A percentile compares a stretch with the other conserved stretches of the same genome.
Evolutionary conservation across 257 asterid species (phyloP).

Genomic region (Solanum okadae): DNA sequence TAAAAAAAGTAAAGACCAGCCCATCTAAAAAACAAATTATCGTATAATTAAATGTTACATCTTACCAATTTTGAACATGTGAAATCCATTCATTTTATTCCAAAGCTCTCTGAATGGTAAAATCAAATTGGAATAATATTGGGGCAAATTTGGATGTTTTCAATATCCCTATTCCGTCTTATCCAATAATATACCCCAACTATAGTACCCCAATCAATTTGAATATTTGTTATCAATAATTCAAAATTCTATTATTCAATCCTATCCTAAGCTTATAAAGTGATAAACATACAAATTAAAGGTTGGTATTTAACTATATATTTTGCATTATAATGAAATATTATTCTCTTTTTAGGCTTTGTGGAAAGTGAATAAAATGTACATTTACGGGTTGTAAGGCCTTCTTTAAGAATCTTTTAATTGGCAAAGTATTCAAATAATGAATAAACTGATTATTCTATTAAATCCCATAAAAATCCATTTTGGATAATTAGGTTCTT

Average conservation of each 20-base stretch:
- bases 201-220: background rate
- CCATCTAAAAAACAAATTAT: too few species aligned
- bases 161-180: constrained; percentile 13
- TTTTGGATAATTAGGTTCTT: constrained; percentile 7
- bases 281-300: constrained; percentile 3
- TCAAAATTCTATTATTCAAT: constrained; percentile 11
- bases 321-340: constrained; percentile 11
- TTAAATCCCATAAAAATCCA: constrained; percentile 5
- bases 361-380: constrained; percentile 28
- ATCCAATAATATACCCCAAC: constrained; percentile 10
- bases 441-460: constrained; percentile 7
- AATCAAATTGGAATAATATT: background rate
- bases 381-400: constrained; percentile 31
- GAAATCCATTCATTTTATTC: too few species aligned
- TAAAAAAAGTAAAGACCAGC: background rate
- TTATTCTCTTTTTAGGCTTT: constrained; percentile 21
- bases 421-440: constrained; percentile 12
- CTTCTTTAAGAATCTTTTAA: constrained; percentile 16
- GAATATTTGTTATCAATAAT: constrained; percentile 8
- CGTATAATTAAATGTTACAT: background rate
- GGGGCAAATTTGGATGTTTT: background rate
- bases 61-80: background rate
- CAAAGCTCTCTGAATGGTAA: background rate
- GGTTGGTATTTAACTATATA: constrained; percentile 8
- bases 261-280: constrained; percentile 10